Conservation (phyloP, 192 early-diverging fungal species). For the Bifiguratus adelaidae region DNA sequence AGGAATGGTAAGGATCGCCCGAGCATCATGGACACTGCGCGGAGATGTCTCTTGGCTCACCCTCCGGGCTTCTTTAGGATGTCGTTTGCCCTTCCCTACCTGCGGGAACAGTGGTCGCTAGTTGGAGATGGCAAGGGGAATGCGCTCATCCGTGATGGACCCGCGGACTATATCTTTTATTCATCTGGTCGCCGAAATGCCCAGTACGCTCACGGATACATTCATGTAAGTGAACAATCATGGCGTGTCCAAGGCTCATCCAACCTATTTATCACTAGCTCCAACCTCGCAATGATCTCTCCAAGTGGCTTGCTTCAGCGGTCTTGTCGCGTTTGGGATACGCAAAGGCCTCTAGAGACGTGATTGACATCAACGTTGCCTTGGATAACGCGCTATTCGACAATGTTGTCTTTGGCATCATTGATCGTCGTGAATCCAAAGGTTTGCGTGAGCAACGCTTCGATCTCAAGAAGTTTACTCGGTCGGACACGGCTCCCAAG, state of each 20-base stretch:
- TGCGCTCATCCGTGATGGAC: conserved; percentile 54
- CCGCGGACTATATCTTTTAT: conserved; percentile 65
- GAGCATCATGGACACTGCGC: neutral
- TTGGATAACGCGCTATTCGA: conserved; percentile 30
- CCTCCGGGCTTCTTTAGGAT: conserved; percentile 15
- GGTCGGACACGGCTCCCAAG: too few species aligned
- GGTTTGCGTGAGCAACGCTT: conserved; percentile 49
- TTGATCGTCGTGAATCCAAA: conserved; percentile 39
- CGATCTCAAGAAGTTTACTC: conserved; percentile 30
- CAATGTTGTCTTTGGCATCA: conserved; percentile 58
- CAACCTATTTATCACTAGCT: conserved; percentile 16
- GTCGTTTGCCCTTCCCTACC: conserved; percentile 4
- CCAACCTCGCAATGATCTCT: conserved; percentile 38
- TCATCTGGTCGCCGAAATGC: conserved; percentile 62
- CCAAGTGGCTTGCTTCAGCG: conserved; percentile 9
- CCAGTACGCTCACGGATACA: conserved; percentile 55
- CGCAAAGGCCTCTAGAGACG: conserved; percentile 18
- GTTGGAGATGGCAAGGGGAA: conserved; percentile 50
- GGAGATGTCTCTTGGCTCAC: conserved; percentile 10
- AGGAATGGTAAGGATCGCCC: conserved; percentile 19
- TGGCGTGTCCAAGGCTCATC: too few species aligned
- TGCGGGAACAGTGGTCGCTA: conserved; percentile 58
- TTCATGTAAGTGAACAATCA: conserved; percentile 19
- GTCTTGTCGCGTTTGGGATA: conserved; percentile 16
- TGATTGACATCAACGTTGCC: conserved; percentile 27